Percentiles rank a stretch among this genome's conserved stretches.
These are phyloP conservation scores for Amylocystis lapponica DNA, from an alignment of 768 basidiomycete genomes.

Conservation along the genomic window DNA sequence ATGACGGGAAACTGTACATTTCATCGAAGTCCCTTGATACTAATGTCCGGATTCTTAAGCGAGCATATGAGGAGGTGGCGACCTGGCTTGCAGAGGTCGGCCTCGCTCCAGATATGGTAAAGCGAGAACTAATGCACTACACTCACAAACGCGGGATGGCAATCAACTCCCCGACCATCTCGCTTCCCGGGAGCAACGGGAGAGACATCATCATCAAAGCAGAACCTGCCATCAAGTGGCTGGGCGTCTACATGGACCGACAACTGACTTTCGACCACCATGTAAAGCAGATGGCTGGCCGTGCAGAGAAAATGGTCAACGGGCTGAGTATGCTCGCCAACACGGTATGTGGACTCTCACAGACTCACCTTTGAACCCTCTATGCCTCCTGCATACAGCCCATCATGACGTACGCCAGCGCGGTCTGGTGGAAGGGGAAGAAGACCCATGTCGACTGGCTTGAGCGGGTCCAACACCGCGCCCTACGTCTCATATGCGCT, in stretches of 20 bases:
- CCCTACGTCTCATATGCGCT: slow-evolving; percentile 26
- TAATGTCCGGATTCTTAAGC: background rate
- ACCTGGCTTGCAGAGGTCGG: background rate
- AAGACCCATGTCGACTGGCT: slow-evolving; percentile 18
- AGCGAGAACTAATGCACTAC: slow-evolving; percentile 7
- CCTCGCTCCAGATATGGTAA: slow-evolving; percentile 1
- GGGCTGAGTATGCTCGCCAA: slow-evolving; percentile 26
- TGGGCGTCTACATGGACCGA: slow-evolving; percentile 29
- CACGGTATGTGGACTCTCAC: slow-evolving; percentile 29
- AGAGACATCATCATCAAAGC: background rate
- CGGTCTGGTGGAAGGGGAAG: slow-evolving; percentile 28
- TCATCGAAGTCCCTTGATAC: slow-evolving; percentile 1
- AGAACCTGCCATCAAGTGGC: slow-evolving; percentile 20
- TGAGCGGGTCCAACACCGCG: slow-evolving; percentile 24
- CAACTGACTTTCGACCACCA: slow-evolving; percentile 30
- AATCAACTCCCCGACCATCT: background rate
- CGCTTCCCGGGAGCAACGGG: background rate
- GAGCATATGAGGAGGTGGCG: background rate
- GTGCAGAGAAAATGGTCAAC: slow-evolving; percentile 21
- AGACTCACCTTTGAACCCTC: slow-evolving; percentile 21
- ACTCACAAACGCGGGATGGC: background rate
- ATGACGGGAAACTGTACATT: slow-evolving; percentile 25
- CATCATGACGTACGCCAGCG: slow-evolving; percentile 28
- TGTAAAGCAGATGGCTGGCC: slow-evolving; percentile 17
- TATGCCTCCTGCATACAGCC: slow-evolving; percentile 28